Base-by-base conservation (phyloP, 2,329 filamentous ascomycete genomes). In the Leptographium lundbergii region DNA sequence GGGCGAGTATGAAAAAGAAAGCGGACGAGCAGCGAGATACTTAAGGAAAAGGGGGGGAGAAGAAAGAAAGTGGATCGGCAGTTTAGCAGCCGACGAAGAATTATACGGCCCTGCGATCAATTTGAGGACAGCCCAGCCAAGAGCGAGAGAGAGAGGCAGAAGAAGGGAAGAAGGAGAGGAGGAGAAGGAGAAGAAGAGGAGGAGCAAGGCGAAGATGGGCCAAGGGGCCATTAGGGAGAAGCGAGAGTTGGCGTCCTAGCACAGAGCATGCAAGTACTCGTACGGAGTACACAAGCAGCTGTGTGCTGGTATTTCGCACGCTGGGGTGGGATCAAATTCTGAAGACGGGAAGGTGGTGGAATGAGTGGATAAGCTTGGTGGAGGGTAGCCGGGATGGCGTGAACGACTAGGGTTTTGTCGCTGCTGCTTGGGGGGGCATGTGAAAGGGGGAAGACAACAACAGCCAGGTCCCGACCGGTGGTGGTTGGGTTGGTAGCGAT, bases 341-440 rank as follows among this genome's bases (percentile, higher is more conserved):
- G 53, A 42, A 55, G 32, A 34, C 34, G 53, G 53, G 53, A 55
- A 42, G 53, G 53, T 29, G 53, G 32, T 53, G 51, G 51, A 29
- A 53, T 32, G 27, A 24, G 22, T 24, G 24, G 36, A 39, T 17
- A 50, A 25, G 47, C 22, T 11, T 50, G 47, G 47, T 25, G 47
- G 47, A 50, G 47, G 22, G 47, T 17, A 50, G 34, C 54, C 54
- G 34, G 54, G 36, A 56, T 56, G 54, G 54, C 54, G 54, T 56
- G 54, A 56, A 56, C 34, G 36, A 56, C 54, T 34, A 55, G 34
- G 53, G 53, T 39, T n/a, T n/a, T 24, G 7, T 13, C 19, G 45
- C 47, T 50, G 47, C n/a, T 22, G 47, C 22, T 17, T 17, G 42
- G 42, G 42, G 42, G 42, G 42, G 42, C 1, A 24, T 47, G 42